Base-by-base conservation (phyloP, 805 yeast genomes). In the Wickerhamiella shivajii region DNA sequence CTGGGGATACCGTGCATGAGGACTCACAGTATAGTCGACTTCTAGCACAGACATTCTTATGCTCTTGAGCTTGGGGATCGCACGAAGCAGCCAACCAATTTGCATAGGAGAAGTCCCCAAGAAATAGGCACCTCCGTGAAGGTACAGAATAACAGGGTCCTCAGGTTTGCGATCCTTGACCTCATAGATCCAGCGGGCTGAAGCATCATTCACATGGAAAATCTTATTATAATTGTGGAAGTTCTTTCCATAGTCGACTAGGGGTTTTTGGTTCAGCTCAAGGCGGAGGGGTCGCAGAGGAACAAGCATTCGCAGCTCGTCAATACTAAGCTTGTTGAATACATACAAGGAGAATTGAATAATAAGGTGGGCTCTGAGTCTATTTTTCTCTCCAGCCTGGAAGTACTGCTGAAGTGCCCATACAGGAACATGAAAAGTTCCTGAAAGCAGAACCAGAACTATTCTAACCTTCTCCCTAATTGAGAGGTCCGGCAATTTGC, bases 161-260 rank as follows among this genome's bases (percentile, higher is more conserved):
- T 32, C 27, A 9, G 33, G 34, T 5, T 8, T 9, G 12, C 45
- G 40, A 29, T 36, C 33, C 11, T 27, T 25, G 2, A 27, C 36
- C 20, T 43, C 44, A 19, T 24, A 15, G 10, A 39, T 12, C 44
- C 44, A 43, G 29, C 56, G 34, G 3, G 38, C 38, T 5, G 27
- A 19, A 10, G 38, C 38, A 4, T 54, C 52, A 30, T 56, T 52
- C n/a, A 51, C 51, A 6, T 52, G 60, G 14, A 46, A 50, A 18
- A 44, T 34, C 21, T 31, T 31, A 17, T 31, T 31, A 24, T 31
- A 31, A 24, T 20, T 15, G 20, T 13, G 12, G 16, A 16, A 24
- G 7, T 30, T 36, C 9, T 25, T 6, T 2, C 31, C 21, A 8
- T 11, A 18, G 10, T 28, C 18, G 18, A 6, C 15, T 9, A 27